phyloP scores from a whole-genome alignment of 2,329 filamentous ascomycete species.

The Beauveria bassiana region DNA sequence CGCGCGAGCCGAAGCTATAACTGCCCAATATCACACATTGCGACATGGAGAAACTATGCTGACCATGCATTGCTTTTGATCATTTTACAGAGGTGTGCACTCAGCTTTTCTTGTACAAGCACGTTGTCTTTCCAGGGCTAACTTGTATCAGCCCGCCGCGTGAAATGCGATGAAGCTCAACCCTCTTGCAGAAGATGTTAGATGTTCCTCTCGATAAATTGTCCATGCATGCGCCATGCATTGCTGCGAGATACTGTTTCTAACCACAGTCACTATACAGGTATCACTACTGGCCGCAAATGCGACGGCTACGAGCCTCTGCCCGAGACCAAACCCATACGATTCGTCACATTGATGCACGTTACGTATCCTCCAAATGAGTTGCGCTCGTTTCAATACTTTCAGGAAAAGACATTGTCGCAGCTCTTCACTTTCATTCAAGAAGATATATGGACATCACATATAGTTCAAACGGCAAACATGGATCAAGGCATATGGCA shows the following conservation, averaged over 20 bases:
- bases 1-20: background rate
- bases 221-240: background rate
- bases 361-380: background rate
- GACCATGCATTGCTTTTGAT: background rate
- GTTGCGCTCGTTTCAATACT: constrained; percentile 9
- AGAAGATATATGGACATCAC: constrained; percentile 6
- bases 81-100: background rate
- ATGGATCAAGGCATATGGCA: constrained; percentile 6
- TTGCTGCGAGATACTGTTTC: background rate
- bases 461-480: constrained; percentile 3
- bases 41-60: background rate
- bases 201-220: background rate
- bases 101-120: background rate
- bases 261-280: background rate
- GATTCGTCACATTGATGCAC: constrained; percentile 1
- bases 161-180: constrained; percentile 11
- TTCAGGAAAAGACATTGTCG: constrained; percentile 3
- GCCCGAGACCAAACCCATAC: background rate
- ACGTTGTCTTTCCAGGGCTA: background rate
- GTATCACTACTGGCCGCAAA: constrained; percentile 5
- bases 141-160: background rate
- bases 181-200: constrained; percentile 12
- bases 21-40: background rate
- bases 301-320: constrained; percentile 7
- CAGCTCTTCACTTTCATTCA: constrained; percentile 8